Evolutionary conservation across 2,329 filamentous ascomycete genomes (phyloP).

Genomic region (Nothomitra cinnamomea): DNA sequence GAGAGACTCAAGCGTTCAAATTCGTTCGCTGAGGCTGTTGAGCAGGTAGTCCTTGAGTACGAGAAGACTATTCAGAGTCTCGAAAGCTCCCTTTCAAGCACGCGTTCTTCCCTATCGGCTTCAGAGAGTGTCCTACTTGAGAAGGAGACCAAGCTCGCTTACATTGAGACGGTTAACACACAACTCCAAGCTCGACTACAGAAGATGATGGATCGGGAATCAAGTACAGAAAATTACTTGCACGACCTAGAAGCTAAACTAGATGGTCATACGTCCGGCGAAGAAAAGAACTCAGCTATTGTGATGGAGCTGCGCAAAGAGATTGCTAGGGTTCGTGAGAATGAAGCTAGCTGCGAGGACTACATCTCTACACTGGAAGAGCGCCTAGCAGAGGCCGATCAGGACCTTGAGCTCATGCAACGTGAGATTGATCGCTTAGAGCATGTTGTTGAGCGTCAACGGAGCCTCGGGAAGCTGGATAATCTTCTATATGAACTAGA

Average conservation of each 20-base stretch:
- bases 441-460: constrained; percentile 86
- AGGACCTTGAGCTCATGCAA: constrained; percentile 93
- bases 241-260: constrained; percentile 83
- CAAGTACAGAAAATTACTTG: constrained; percentile 81
- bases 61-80: constrained; percentile 95
- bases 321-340: constrained; percentile 71
- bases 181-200: constrained; percentile 83
- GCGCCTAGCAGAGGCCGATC: constrained; percentile 83
- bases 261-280: constrained; percentile 75
- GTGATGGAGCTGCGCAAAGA: constrained; percentile 83
- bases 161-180: constrained; percentile 77
- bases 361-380: constrained; percentile 97
- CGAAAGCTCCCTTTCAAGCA: constrained; percentile 80
- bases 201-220: constrained; percentile 81
- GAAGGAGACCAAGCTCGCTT: constrained; percentile 84
- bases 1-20: constrained; percentile 88
- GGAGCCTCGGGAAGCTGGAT: constrained; percentile 87
- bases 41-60: constrained; percentile 91
- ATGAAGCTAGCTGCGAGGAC: constrained; percentile 78
- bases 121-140: constrained; percentile 80
- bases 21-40: constrained; percentile 87
- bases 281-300: constrained; percentile 79
- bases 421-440: constrained; percentile 88
- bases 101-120: constrained; percentile 62
- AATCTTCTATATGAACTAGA: constrained; percentile 84